These are phyloP conservation scores for Parathielavia hyrcaniae DNA, from an alignment of 495 filamentous ascomycete genomes.

Conservation along the genomic window DNA sequence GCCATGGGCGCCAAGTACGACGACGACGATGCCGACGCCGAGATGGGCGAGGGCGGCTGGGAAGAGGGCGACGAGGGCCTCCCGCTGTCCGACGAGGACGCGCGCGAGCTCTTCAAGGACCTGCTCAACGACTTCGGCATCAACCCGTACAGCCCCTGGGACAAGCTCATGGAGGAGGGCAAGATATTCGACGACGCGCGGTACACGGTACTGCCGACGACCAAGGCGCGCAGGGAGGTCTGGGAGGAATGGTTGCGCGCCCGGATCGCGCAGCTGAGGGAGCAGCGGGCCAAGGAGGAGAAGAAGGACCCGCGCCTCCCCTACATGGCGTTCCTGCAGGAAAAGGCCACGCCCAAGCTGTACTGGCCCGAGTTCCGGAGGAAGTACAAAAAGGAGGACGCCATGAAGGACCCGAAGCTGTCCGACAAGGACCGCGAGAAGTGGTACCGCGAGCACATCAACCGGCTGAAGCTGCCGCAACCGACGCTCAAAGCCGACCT, in stretches of 20 bases:
- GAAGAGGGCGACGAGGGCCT: constrained; percentile 66
- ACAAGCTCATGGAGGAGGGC: constrained; percentile 75
- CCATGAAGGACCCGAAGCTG: constrained; percentile 71
- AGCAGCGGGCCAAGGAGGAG: constrained; percentile 65
- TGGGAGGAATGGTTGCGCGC: constrained; percentile 77
- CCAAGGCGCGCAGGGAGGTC: constrained; percentile 70
- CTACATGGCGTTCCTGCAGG: constrained; percentile 75
- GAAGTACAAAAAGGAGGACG: constrained; percentile 73
- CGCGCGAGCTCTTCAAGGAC: constrained; percentile 72
- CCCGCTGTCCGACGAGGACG: constrained; percentile 60
- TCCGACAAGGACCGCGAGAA: constrained; percentile 86
- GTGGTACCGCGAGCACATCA: constrained; percentile 81
- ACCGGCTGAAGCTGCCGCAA: constrained; percentile 66
- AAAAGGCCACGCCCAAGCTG: constrained; percentile 76
- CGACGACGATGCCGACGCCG: constrained; percentile 54
- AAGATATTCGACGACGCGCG: constrained; percentile 76
- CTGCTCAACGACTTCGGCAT: constrained; percentile 74
- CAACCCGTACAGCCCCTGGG: constrained; percentile 89
- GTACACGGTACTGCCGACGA: constrained; percentile 75
- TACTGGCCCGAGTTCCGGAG: constrained; percentile 96
- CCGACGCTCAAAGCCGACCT: constrained; percentile 73
- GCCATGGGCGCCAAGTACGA: constrained; percentile 79
- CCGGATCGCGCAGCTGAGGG: constrained; percentile 62
- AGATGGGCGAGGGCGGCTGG: constrained; percentile 57
- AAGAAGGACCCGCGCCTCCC: constrained; percentile 80